phyloP scores from a whole-genome alignment of 352 stramenopile genomes.

The Phytophthora melonis region DNA sequence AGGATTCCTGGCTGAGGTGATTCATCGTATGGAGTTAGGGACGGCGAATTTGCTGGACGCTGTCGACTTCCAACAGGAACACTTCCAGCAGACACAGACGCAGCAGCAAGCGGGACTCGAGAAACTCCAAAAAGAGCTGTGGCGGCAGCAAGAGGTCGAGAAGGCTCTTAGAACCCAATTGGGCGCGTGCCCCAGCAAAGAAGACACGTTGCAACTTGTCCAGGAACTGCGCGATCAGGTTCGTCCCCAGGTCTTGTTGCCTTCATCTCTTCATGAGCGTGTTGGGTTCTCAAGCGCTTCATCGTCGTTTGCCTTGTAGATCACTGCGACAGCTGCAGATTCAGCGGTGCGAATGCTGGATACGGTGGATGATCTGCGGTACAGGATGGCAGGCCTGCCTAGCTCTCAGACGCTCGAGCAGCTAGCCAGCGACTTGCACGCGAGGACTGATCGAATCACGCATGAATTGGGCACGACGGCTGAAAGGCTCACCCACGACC shows the following conservation, averaged over 20 bases:
- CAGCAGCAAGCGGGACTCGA: slow-evolving; percentile 55
- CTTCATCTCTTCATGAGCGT: background rate
- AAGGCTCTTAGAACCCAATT: slow-evolving; percentile 56
- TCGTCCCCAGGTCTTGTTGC: background rate
- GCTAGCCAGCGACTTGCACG: slow-evolving; percentile 50
- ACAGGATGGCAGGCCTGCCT: slow-evolving; percentile 56
- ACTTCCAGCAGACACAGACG: slow-evolving; percentile 47
- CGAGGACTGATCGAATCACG: slow-evolving; percentile 40
- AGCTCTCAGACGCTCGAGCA: slow-evolving; percentile 58
- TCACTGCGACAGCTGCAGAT: slow-evolving; percentile 47
- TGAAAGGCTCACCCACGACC: slow-evolving; percentile 28
- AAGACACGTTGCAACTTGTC: slow-evolving; percentile 67
- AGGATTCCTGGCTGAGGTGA: slow-evolving; percentile 48
- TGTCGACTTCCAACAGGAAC: slow-evolving; percentile 63
- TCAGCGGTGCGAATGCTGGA: slow-evolving; percentile 54
- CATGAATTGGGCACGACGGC: slow-evolving; percentile 29
- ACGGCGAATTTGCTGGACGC: slow-evolving; percentile 65
- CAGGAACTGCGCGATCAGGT: slow-evolving; percentile 70
- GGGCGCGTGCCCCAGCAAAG: slow-evolving; percentile 61
- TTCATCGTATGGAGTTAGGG: slow-evolving; percentile 70
- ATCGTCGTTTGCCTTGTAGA: slow-evolving; percentile 14
- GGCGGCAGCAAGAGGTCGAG: slow-evolving; percentile 55
- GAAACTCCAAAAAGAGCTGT: slow-evolving; percentile 55
- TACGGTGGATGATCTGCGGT: slow-evolving; percentile 60
- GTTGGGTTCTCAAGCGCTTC: slow-evolving; percentile 15